Evolutionary conservation across 768 basidiomycete genomes (phyloP).

Genomic region (Suillus luteus): DNA sequence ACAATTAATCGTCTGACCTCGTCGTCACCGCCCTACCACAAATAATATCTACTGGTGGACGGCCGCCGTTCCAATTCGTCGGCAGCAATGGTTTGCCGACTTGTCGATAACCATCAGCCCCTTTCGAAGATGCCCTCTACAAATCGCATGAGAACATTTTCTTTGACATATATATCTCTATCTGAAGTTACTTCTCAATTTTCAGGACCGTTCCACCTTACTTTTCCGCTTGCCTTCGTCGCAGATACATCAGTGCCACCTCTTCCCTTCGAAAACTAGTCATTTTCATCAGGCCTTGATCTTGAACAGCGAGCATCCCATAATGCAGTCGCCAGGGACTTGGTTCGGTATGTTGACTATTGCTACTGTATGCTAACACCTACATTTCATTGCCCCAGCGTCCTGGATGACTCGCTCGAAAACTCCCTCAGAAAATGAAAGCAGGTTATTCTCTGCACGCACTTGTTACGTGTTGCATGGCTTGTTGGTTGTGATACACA

Average conservation of each 20-base stretch:
- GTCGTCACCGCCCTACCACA: too few relatives aligned
- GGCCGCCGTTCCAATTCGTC: too few relatives aligned
- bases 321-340: neutral
- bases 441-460: neutral
- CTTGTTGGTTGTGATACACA: constrained; percentile 18
- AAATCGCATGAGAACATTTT: too few relatives aligned
- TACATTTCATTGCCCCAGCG: neutral
- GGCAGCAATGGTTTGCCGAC: too few relatives aligned
- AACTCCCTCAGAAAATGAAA: neutral
- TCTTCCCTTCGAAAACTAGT: neutral
- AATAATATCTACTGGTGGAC: too few relatives aligned
- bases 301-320: neutral
- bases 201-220: too few relatives aligned
- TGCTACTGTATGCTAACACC: neutral
- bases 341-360: neutral
- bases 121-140: too few relatives aligned
- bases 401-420: constrained; percentile 2
- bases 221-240: neutral
- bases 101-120: too few relatives aligned
- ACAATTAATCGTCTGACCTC: too few relatives aligned
- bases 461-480: neutral
- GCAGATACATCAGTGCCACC: neutral
- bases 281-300: neutral
- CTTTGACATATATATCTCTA: too few relatives aligned
- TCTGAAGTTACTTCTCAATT: too few relatives aligned